Base-by-base conservation (phyloP, 768 basidiomycete species). In the Lactifluus piperatus region DNA sequence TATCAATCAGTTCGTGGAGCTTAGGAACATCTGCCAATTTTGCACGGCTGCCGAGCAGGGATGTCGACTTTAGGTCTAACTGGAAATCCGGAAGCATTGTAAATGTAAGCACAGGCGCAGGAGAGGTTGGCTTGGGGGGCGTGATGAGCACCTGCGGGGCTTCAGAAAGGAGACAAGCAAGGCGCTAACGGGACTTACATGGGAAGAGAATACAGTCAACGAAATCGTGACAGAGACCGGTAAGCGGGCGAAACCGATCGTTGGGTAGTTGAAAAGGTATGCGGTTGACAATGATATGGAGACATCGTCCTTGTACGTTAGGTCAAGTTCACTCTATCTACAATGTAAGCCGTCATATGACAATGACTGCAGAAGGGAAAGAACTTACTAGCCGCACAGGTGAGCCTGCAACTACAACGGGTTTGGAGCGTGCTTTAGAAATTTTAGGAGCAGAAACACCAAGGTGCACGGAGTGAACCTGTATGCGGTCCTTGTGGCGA, bases 11-110 rank as follows among this genome's bases (percentile, higher is more conserved):
- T 70, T 99, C 94, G 65, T 98, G 94, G 16, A 98, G 76, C 71
- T 99, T 99, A 26, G 97, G 95, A 1, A 99, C 90, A 68, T 99
- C 94, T 60, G 92, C 93, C 1, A 99, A 79, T 73, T 97, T 97
- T n/a, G 97, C 94, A 46, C 95, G 84, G 64, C 91, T 94, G 20
- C 97, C 97, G 76, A 98, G 85, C 4, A 97, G 79, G 27, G 94
- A 97, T 7, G 85, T 91, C 11, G 91, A 94, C 51, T 86, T 83
- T 44, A 99, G 77, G 65, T 88, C 84, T 20, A 99, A 83, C 16
- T 83, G 83, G 67, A 99, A 97, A 67, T 91, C 85, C 2, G 92
- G 88, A 26, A 88, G 82, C 22, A 99, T 80, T 30, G 82, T 83
- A 36, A 95, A 69, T 1, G 84, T 82, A 57, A 95, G 63, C 62